A percentile compares a stretch with the other conserved stretches of the same genome.
Evolutionary conservation across 352 stramenopile species (phyloP).

Genomic region (Phytopythium helicoides): DNA sequence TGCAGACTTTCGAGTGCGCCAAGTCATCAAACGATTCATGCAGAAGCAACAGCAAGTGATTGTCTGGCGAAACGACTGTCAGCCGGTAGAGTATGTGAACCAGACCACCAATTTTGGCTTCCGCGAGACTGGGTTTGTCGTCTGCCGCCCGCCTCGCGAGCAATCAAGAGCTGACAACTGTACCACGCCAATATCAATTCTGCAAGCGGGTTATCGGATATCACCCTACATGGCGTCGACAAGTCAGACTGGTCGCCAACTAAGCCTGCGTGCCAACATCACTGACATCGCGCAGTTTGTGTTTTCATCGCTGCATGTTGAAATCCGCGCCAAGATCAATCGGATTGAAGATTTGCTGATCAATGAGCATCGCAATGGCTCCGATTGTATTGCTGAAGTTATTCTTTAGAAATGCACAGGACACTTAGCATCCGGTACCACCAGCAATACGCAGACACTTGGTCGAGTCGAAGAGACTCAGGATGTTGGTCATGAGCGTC

Average conservation of each 20-base stretch:
- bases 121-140: slow-evolving; percentile 7
- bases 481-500: slow-evolving; percentile 50
- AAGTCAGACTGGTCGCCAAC: not conserved
- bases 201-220: slow-evolving; percentile 3
- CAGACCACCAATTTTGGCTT: slow-evolving; percentile 3
- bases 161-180: not conserved
- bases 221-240: slow-evolving; percentile 1
- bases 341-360: slow-evolving; percentile 6
- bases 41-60: slow-evolving; percentile 48
- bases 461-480: slow-evolving; percentile 40
- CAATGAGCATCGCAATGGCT: not conserved
- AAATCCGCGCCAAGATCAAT: slow-evolving; percentile 4
- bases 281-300: slow-evolving; percentile 3
- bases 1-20: slow-evolving; percentile 46
- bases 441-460: slow-evolving; percentile 39
- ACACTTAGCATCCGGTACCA: slow-evolving; percentile 23
- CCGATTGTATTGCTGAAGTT: not conserved
- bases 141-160: not conserved
- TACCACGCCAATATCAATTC: not conserved
- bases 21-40: slow-evolving; percentile 51
- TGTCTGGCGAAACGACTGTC: slow-evolving; percentile 25
- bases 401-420: not conserved
- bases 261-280: slow-evolving; percentile 6
- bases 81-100: not conserved
- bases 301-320: slow-evolving; percentile 2